These are phyloP conservation scores for Trypanosoma cruzi DNA, from an alignment of 208 protist genomes.

Conservation along the genomic window DNA sequence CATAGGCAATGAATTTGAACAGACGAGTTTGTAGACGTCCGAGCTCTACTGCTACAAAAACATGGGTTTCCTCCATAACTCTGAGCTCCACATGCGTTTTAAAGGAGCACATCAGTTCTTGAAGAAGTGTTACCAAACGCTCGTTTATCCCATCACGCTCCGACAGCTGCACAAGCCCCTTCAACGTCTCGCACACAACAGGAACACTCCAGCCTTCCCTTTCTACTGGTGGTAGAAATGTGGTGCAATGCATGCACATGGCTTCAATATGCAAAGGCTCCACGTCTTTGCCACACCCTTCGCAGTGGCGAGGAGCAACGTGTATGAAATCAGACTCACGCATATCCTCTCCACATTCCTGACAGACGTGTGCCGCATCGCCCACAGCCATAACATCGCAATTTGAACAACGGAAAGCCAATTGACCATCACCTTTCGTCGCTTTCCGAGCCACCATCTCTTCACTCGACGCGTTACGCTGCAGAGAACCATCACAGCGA, in stretches of 20 bases:
- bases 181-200: constrained; percentile 21
- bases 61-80: constrained; percentile 18
- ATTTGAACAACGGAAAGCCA: constrained; percentile 13
- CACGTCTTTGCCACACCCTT: constrained; percentile 17
- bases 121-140: constrained; percentile 10
- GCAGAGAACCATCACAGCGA: constrained; percentile 21
- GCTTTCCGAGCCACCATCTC: neutral
- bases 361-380: constrained; percentile 1
- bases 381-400: constrained; percentile 14
- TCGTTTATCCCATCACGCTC: neutral
- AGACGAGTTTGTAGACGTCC: constrained; percentile 14
- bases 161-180: constrained; percentile 4
- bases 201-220: constrained; percentile 32
- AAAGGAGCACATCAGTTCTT: constrained; percentile 16
- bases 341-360: constrained; percentile 11
- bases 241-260: constrained; percentile 20
- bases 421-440: neutral
- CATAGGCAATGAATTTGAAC: constrained; percentile 8
- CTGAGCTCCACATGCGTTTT: neutral
- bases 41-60: constrained; percentile 4
- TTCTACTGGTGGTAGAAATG: constrained; percentile 27
- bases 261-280: constrained; percentile 18
- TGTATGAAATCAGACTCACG: constrained; percentile 13
- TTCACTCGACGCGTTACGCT: neutral
- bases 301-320: constrained; percentile 26